Conservation (phyloP, 371 early-diverging fungal genomes). For the Rhizopus microsporus region DNA sequence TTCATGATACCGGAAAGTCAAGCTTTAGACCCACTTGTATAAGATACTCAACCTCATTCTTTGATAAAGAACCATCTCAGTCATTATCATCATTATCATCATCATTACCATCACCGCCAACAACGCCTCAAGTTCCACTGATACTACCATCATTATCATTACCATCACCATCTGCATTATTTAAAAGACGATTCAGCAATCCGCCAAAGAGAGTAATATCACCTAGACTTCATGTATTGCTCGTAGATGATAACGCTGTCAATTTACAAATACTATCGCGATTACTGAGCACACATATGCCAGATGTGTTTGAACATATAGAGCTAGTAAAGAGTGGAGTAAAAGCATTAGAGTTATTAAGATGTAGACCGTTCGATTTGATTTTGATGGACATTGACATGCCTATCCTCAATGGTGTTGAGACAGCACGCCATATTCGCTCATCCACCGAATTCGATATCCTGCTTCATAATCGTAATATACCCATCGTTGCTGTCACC, state of each 20-base stretch:
- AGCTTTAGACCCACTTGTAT: conserved; percentile 18
- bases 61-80: not conserved
- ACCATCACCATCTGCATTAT: conserved; percentile 9
- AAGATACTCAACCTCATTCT: conserved; percentile 20
- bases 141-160: conserved; percentile 14
- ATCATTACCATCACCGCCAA: conserved; percentile 26
- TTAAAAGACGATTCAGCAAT: conserved; percentile 21
- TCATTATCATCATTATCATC: conserved; percentile 7
- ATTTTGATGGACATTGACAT: conserved; percentile 71
- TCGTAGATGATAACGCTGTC: conserved; percentile 66
- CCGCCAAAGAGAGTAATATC: conserved; percentile 5
- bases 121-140: conserved; percentile 1
- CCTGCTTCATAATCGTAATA: conserved; percentile 48
- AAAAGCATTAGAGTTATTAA: conserved; percentile 46
- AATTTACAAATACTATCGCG: conserved; percentile 59
- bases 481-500: conserved; percentile 73
- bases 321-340: conserved; percentile 48
- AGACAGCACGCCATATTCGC: conserved; percentile 51
- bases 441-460: conserved; percentile 40
- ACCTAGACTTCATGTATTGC: conserved; percentile 26
- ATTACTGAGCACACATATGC: conserved; percentile 52
- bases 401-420: conserved; percentile 61
- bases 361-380: conserved; percentile 50
- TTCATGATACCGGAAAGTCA: conserved; percentile 19
- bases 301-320: conserved; percentile 46